These are phyloP conservation scores for Gaertneriomyces semiglobifer DNA, from an alignment of 192 early-diverging fungal species.

Conservation along the genomic window DNA sequence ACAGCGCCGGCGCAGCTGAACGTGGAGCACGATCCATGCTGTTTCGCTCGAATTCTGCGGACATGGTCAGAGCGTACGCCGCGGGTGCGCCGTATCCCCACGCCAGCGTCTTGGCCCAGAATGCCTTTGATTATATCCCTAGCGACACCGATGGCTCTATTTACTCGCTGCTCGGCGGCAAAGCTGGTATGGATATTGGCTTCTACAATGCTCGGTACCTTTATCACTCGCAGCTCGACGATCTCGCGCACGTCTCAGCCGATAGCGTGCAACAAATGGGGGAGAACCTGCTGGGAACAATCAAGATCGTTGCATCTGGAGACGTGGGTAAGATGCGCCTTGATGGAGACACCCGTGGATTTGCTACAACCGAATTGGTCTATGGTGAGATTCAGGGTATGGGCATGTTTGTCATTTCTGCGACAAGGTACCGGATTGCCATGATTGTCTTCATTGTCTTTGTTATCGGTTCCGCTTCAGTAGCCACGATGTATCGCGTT, in stretches of 20 bases:
- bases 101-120: conserved; percentile 42
- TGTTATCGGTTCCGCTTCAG: not conserved
- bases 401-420: conserved; percentile 17
- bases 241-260: conserved; percentile 31
- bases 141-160: conserved; percentile 47
- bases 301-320: conserved; percentile 17
- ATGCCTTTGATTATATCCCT: conserved; percentile 23
- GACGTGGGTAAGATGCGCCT: conserved; percentile 4
- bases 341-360: conserved; percentile 9
- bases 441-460: conserved; percentile 24
- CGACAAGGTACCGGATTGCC: conserved; percentile 6
- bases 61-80: conserved; percentile 27
- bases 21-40: conserved; percentile 29
- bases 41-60: conserved; percentile 41
- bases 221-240: conserved; percentile 45
- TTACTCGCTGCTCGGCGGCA: conserved; percentile 26
- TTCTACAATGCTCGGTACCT: conserved; percentile 36
- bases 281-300: conserved; percentile 38
- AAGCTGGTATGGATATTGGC: conserved; percentile 49
- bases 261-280: conserved; percentile 43
- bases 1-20: conserved; percentile 28
- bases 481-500: conserved; percentile 22
- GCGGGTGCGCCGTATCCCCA: conserved; percentile 39
- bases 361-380: conserved; percentile 25
- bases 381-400: conserved; percentile 40